Conservation (phyloP, 129 eudicot genomes). For the Erigeron canadensis region DNA sequence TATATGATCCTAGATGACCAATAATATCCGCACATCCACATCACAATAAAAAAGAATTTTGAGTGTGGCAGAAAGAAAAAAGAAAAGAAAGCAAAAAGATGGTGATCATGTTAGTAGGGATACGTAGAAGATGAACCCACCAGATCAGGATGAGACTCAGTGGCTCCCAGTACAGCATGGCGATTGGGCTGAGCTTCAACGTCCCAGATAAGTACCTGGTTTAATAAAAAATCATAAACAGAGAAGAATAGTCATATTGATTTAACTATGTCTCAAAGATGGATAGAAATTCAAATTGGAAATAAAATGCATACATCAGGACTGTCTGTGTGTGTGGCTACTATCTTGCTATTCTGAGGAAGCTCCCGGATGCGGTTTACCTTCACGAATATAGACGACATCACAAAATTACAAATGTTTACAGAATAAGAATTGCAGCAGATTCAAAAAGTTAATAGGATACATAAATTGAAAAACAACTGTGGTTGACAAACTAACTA, state of each 20-base stretch:
- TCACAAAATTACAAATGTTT: not conserved
- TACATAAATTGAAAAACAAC: not conserved
- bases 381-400: slow-evolving; percentile 36
- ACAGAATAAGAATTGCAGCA: not conserved
- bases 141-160: slow-evolving; percentile 84
- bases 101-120: not conserved
- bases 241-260: not conserved
- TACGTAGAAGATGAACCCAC: slow-evolving; percentile 33
- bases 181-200: slow-evolving; percentile 91
- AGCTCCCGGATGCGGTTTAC: slow-evolving; percentile 97
- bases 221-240: not conserved
- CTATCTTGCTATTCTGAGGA: slow-evolving; percentile 93
- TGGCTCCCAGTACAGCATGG: slow-evolving; percentile 68
- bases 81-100: not conserved
- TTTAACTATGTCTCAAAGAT: not conserved
- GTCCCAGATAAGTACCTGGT: slow-evolving; percentile 92
- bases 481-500: not conserved
- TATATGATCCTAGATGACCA: not conserved
- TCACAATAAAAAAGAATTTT: not conserved
- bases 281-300: not conserved
- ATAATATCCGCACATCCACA: slow-evolving; percentile 1
- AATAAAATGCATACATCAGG: slow-evolving; percentile 70
- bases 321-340: slow-evolving; percentile 95
- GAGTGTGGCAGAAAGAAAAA: not conserved
- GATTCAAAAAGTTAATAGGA: not conserved